phyloP scores from a whole-genome alignment of 169 alveolate genomes.

The Perkinsus chesapeaki region DNA sequence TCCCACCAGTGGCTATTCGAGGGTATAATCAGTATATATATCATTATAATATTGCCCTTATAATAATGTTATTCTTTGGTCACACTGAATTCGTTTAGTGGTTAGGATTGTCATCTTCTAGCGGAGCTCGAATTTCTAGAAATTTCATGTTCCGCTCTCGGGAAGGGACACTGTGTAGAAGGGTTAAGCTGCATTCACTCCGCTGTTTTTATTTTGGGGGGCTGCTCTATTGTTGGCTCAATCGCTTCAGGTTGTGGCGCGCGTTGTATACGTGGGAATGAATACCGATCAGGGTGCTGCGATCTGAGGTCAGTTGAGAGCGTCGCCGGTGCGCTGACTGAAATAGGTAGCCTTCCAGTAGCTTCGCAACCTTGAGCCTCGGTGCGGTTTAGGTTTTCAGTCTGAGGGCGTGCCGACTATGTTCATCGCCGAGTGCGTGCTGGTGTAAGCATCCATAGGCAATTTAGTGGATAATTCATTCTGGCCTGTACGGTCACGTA shows the following conservation, averaged over 20 bases:
- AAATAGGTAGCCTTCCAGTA: background rate
- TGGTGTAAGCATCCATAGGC: background rate
- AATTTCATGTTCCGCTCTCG: too few relatives aligned
- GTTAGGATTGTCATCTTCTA: too few relatives aligned
- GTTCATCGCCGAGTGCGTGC: background rate
- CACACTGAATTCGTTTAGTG: too few relatives aligned
- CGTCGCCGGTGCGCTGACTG: background rate
- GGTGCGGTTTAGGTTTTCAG: background rate
- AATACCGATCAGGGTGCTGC: background rate
- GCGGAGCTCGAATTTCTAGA: too few relatives aligned
- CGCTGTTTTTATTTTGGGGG: background rate
- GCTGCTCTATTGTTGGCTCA: background rate
- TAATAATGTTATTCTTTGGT: too few relatives aligned
- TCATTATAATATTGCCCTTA: too few relatives aligned
- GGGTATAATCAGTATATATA: too few relatives aligned
- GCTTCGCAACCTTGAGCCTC: background rate
- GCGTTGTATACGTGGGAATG: background rate
- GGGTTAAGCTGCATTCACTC: background rate
- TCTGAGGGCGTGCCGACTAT: background rate
- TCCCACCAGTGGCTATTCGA: too few relatives aligned
- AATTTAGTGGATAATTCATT: too few relatives aligned
- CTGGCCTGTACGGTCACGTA: too few relatives aligned
- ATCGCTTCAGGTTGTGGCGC: background rate
- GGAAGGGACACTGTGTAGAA: background rate
- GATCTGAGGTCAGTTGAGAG: background rate